phyloP scores from a whole-genome alignment of 2,329 filamentous ascomycete genomes.

The Hypoxylon sp. region DNA sequence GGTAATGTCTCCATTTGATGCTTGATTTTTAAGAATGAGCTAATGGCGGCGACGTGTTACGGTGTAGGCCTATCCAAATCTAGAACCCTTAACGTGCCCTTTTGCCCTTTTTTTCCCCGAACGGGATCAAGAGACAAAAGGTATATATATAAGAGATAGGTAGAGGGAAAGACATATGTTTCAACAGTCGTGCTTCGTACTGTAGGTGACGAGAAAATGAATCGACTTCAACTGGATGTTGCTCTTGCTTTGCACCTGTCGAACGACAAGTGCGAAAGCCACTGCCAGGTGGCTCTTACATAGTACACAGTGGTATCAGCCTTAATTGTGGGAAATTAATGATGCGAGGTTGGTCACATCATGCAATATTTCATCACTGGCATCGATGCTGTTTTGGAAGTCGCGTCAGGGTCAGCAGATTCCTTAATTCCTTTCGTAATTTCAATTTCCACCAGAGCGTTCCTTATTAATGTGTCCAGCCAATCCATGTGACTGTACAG shows the following conservation, averaged over 20 bases:
- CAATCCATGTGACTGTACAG: no score
- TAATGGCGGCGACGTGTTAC: conserved; percentile 2
- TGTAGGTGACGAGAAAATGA: neutral
- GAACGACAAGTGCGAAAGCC: conserved; percentile 2
- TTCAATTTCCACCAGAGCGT: neutral
- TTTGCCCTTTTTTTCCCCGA: conserved; percentile 6
- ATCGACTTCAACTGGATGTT: neutral
- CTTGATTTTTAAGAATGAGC: neutral
- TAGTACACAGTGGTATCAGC: neutral
- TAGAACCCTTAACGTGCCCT: conserved; percentile 1
- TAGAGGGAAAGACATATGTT: neutral
- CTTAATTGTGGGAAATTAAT: conserved; percentile 32
- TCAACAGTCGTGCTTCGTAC: neutral
- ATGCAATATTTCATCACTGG: conserved; percentile 9
- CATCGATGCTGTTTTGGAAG: conserved; percentile 3
- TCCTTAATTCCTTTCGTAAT: conserved; percentile 26
- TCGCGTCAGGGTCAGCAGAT: neutral
- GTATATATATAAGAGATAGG: no score
- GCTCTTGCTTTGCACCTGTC: no score
- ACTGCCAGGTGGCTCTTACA: neutral
- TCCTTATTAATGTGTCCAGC: neutral
- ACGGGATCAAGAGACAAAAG: neutral
- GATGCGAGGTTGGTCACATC: conserved; percentile 32
- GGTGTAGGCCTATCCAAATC: neutral
- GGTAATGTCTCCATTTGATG: conserved; percentile 4